Evolutionary conservation across 768 basidiomycete genomes (phyloP).

Genomic region (Termitomyces sp.): DNA sequence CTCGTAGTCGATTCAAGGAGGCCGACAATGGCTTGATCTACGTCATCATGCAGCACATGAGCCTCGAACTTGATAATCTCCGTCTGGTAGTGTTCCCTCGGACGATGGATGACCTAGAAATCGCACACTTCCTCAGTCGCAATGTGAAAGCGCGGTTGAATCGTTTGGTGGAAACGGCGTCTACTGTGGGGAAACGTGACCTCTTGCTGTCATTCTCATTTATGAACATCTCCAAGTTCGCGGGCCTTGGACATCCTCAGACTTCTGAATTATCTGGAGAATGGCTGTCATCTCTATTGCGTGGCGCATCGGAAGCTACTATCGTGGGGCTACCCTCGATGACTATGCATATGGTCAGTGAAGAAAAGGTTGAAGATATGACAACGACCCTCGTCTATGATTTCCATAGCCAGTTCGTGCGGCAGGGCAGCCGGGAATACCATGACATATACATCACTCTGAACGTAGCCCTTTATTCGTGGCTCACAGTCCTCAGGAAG

Average conservation of each 20-base stretch:
- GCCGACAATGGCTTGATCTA: conserved; percentile 57
- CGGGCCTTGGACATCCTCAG: conserved; percentile 53
- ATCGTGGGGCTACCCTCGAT: conserved; percentile 82
- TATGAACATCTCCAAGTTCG: conserved; percentile 74
- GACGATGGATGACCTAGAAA: conserved; percentile 72
- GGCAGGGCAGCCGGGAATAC: conserved; percentile 46
- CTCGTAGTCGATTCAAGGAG: conserved; percentile 69
- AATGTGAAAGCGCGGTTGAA: conserved; percentile 70
- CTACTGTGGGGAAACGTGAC: conserved; percentile 53
- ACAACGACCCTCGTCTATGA: conserved; percentile 54
- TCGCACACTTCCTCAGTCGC: conserved; percentile 70
- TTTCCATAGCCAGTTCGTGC: conserved; percentile 68
- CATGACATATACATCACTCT: conserved; percentile 85
- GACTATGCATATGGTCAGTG: conserved; percentile 77
- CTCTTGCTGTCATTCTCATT: conserved; percentile 70
- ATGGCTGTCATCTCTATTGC: conserved; percentile 62
- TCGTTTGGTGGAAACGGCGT: conserved; percentile 53
- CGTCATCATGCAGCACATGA: conserved; percentile 70
- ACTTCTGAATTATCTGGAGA: conserved; percentile 35
- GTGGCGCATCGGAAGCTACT: conserved; percentile 62
- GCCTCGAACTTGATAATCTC: conserved; percentile 60
- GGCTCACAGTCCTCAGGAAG: conserved; percentile 77
- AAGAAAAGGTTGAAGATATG: conserved; percentile 46
- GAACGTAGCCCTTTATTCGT: conserved; percentile 78
- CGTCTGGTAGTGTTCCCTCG: conserved; percentile 77